Evolutionary conservation across 1,284 basidiomycete species (phyloP), one percentile per base, ranked within the genome.

Genomic region (Coniophora puteana): DNA sequence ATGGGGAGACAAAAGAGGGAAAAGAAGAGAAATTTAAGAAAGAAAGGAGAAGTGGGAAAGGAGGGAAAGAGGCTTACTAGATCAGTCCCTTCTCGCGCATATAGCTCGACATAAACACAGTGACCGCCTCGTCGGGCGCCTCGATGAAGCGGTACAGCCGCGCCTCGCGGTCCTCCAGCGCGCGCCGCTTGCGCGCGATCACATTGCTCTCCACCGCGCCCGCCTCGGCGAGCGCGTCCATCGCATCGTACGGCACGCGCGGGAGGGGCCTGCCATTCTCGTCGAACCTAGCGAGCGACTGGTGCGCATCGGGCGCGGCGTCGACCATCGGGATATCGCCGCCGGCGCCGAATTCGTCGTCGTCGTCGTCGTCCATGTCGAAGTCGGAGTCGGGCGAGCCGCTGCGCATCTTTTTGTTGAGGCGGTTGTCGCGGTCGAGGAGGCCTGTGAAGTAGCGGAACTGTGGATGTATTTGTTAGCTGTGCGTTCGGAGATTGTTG

Each of bases 31-130:
- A 22, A 27, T 37, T 39, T 5, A 24, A 13, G 6, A 26, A n/a
- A 10, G 41, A 41, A n/a, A 44, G 30, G 14, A 8, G 26, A 18
- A 18, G 32, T 25, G 5, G 21, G 16, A 26, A 6, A 24, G 8
- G 14, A 5, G 22, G 36, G 18, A 22, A 45, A 30, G 13, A 4
- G 2, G 54, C 68, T 25, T 51, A 83, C 82, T 74, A 85, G 36
- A 78, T 66, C 35, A 86, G 64, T 8, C 83, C 83, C 39, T 78
- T 71, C 38, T 78, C 70, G 18, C 74, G 68, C 63, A 78, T 78
- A 48, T 77, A 76, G 4, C 77, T 79, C 0, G 81, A 83, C 38
- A 89, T 67, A 57, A 84, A 87, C 7, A 83, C 63, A 40, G 69
- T 71, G 22, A 78, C 58, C 14, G 62, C 55, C 2, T 51, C 51